phyloP scores from a whole-genome alignment of 176 grass and related monocot species.

The Thinopyrum elongatum region DNA sequence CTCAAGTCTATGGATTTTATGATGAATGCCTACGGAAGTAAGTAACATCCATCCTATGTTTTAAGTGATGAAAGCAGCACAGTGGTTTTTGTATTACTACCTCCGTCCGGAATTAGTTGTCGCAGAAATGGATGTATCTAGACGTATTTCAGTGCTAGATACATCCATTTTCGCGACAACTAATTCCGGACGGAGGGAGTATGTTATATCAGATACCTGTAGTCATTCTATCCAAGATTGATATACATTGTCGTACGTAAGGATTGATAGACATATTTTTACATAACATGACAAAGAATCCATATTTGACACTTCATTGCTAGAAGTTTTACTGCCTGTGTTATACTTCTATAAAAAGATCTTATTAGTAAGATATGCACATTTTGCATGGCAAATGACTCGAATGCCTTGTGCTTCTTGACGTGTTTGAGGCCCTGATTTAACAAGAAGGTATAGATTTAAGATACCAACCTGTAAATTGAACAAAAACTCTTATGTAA shows the following conservation, averaged over 20 bases:
- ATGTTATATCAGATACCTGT: not conserved
- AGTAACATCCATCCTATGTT: constrained; percentile 15
- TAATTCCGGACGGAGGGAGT: too few species aligned
- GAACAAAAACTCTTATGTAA: not conserved
- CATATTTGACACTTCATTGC: not conserved
- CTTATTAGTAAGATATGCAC: not conserved
- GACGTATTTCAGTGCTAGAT: too few species aligned
- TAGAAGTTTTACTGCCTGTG: not conserved
- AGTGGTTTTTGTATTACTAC: not conserved
- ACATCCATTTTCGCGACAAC: too few species aligned
- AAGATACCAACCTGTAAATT: not conserved
- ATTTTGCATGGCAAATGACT: not conserved
- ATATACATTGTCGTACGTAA: not conserved
- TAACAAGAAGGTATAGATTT: not conserved
- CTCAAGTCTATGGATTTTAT: constrained; percentile 82
- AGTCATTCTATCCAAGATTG: not conserved
- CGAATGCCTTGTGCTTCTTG: not conserved
- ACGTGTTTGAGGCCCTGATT: not conserved
- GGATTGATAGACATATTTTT: not conserved
- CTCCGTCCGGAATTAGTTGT: too few species aligned
- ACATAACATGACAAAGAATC: not conserved
- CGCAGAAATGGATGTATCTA: too few species aligned
- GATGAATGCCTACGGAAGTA: constrained; percentile 71
- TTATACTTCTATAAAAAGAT: not conserved
- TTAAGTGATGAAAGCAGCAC: not conserved